Conservation (phyloP, 2,329 filamentous ascomycete genomes). For the Fusarium dimerum region DNA sequence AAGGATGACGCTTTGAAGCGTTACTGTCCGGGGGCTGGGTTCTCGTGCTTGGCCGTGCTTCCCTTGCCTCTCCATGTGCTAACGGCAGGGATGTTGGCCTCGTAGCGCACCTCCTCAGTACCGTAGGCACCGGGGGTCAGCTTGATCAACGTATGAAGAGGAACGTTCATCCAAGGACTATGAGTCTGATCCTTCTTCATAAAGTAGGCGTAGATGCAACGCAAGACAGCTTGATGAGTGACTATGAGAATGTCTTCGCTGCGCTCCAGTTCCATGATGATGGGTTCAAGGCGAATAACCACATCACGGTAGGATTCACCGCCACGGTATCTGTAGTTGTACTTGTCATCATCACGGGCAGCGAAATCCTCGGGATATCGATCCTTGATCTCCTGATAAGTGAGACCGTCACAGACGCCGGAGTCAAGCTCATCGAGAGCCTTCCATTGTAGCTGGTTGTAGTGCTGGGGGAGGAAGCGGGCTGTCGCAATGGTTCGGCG, state of each 20-base stretch:
- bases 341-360: slow-evolving; percentile 96
- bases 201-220: slow-evolving; percentile 98
- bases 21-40: slow-evolving; percentile 38
- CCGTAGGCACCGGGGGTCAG: slow-evolving; percentile 92
- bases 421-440: slow-evolving; percentile 96
- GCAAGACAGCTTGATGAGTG: slow-evolving; percentile 93
- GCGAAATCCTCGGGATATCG: slow-evolving; percentile 92
- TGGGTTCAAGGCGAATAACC: slow-evolving; percentile 94
- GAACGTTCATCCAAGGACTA: slow-evolving; percentile 98
- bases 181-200: slow-evolving; percentile 94
- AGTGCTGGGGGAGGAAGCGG: slow-evolving; percentile 75
- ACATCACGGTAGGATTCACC: slow-evolving; percentile 96
- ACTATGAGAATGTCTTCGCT: slow-evolving; percentile 97
- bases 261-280: slow-evolving; percentile 98
- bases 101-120: slow-evolving; percentile 84
- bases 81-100: slow-evolving; percentile 91
- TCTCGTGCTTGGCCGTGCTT: slow-evolving; percentile 84
- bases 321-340: slow-evolving; percentile 98
- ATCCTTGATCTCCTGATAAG: slow-evolving; percentile 92
- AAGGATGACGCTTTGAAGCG: too few species aligned
- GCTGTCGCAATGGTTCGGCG: slow-evolving; percentile 90
- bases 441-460: slow-evolving; percentile 98
- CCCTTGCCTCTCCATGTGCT: slow-evolving; percentile 97
- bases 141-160: slow-evolving; percentile 94
- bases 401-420: slow-evolving; percentile 94